Conservation (phyloP, 208 protist genomes). For the Strigomonas culicis region DNA sequence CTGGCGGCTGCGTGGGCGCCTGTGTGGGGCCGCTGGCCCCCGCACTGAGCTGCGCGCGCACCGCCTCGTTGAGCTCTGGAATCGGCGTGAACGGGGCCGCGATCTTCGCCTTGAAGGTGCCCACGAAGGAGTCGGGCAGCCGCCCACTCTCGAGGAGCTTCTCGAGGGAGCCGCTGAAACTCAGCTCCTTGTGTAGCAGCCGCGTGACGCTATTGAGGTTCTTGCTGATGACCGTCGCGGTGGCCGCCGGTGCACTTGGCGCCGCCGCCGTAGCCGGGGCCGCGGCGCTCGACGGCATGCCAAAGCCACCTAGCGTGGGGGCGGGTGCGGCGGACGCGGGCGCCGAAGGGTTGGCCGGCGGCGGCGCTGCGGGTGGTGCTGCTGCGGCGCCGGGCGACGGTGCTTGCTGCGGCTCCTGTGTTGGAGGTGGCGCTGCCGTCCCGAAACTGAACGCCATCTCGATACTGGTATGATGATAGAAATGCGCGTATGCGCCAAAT, state of each 20-base stretch:
- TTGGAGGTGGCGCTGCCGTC: neutral
- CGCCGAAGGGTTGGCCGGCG: neutral
- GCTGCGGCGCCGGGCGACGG: neutral
- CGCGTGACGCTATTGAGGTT: conserved; percentile 8
- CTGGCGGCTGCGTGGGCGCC: too few relatives aligned
- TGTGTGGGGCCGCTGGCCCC: too few relatives aligned
- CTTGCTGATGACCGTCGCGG: conserved; percentile 1
- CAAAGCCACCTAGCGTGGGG: neutral
- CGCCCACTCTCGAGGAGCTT: neutral
- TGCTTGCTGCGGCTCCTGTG: neutral
- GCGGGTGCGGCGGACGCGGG: neutral
- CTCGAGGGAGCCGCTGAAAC: neutral
- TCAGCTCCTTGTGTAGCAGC: neutral
- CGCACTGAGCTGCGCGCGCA: neutral
- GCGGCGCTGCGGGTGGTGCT: neutral
- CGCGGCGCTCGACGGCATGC: neutral
- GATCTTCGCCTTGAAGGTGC: neutral
- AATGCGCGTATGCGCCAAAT: too few relatives aligned
- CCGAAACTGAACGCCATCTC: neutral
- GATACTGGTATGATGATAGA: too few relatives aligned
- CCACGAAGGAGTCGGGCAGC: neutral
- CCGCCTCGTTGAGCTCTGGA: neutral
- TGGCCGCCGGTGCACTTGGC: conserved; percentile 8
- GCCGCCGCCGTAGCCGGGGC: conserved; percentile 6
- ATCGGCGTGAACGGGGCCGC: neutral